Conservation (phyloP, 208 protist genomes). For the Vickermania ingenoplastis region DNA sequence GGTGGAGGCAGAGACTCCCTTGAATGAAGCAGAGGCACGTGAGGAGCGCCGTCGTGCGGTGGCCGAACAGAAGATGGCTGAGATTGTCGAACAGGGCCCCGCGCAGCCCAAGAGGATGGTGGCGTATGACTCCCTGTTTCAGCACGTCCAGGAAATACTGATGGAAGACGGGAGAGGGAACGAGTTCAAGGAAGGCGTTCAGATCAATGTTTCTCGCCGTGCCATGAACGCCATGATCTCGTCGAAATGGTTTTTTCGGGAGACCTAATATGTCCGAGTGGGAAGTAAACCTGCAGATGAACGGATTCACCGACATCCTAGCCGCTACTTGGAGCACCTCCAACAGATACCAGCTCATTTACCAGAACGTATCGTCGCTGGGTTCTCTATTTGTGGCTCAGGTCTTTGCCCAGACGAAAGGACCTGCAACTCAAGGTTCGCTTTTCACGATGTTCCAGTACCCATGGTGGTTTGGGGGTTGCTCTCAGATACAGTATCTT, state of each 20-base stretch:
- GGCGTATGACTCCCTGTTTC: constrained; percentile 74
- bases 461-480: constrained; percentile 71
- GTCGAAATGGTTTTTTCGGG: constrained; percentile 70
- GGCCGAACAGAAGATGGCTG: constrained; percentile 69
- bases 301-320: constrained; percentile 78
- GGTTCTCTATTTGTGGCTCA: constrained; percentile 75
- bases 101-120: constrained; percentile 27
- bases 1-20: constrained; percentile 65
- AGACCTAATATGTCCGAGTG: constrained; percentile 79
- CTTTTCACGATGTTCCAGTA: constrained; percentile 84
- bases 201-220: constrained; percentile 58
- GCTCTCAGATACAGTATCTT: constrained; percentile 78
- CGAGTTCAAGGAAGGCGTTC: constrained; percentile 67
- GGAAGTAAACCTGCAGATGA: constrained; percentile 85
- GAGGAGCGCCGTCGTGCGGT: constrained; percentile 27
- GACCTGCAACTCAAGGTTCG: constrained; percentile 68
- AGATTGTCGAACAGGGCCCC: constrained; percentile 47
- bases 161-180: constrained; percentile 54
- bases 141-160: constrained; percentile 44
- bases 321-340: constrained; percentile 76
- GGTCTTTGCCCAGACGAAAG: constrained; percentile 82
- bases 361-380: constrained; percentile 70
- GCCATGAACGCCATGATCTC: constrained; percentile 77
- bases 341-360: constrained; percentile 81
- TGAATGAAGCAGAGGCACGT: constrained; percentile 38